Evolutionary conservation across 1,284 basidiomycete genomes (phyloP), one percentile per base, ranked within the genome.

Genomic region (Polyporus tsugae): DNA sequence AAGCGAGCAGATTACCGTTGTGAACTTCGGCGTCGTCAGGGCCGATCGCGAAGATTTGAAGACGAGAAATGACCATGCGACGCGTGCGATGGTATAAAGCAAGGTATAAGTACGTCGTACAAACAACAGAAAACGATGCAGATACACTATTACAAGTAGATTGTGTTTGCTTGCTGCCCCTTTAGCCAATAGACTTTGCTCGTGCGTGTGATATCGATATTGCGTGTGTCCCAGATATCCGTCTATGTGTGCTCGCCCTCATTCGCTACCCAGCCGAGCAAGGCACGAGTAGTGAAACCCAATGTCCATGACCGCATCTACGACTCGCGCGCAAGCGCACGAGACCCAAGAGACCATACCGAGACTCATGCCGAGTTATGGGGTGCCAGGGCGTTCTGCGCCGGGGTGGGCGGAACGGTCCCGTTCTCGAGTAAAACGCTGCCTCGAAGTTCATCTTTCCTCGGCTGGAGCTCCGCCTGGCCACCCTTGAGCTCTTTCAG

Each of bases 401-500:
- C 70, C 6, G 77, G 76, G 11, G 77, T 76, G 6, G 72, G 63
- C 29, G 78, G 78, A 29, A 82, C 82, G 44, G 73, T 73, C 11
- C 81, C 82, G 63, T 82, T 76, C 29, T 80, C 77, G 68, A 82
- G 72, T 13, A 60, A 11, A 10, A 70, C 68, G 70, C 75, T 81
- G 39, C 81, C 82, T 7, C 68, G 63, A 10, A 72, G 73, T 39
- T 79, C 80, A 66, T 82, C 81, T 78, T 77, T 74, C 65, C 73
- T 73, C 46, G 73, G 57, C 49, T 70, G 66, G 60, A 82, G 73
- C 74, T 81, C 80, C 29, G 81, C 83, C 75, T 83, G 80, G 7
- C 81, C 82, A 60, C 77, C 84, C 71, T 83, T 85, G 60, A 74
- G 69, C 59, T 68, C 60, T 60, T 82, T 80, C 15, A 78, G 69